phyloP scores from a whole-genome alignment of 1,139 yeast species.

The Suhomyces maxii region DNA sequence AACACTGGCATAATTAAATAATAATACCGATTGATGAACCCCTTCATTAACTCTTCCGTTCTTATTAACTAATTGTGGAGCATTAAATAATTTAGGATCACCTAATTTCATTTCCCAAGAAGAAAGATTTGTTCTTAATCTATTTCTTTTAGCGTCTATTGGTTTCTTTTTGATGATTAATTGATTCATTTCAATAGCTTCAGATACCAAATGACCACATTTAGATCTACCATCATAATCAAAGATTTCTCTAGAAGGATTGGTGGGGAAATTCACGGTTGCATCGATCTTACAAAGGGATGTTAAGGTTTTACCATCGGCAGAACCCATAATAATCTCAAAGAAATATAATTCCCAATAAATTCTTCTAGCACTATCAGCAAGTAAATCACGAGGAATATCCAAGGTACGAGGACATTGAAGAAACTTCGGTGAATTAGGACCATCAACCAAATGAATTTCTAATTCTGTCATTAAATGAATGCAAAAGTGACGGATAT shows the following conservation, averaged over 20 bases:
- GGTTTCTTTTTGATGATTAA: conserved; percentile 40
- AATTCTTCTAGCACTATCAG: conserved; percentile 42
- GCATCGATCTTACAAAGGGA: conserved; percentile 32
- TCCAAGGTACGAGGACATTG: conserved; percentile 17
- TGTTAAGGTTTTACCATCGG: conserved; percentile 50
- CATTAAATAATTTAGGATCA: conserved; percentile 41
- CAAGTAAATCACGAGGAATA: conserved; percentile 17
- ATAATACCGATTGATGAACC: conserved; percentile 46
- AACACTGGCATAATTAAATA: conserved; percentile 49
- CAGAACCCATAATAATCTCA: conserved; percentile 51
- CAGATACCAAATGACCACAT: conserved; percentile 48
- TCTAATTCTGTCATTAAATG: conserved; percentile 34
- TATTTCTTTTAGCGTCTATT: conserved; percentile 30
- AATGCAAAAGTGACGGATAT: conserved; percentile 40
- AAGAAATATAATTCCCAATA: conserved; percentile 52
- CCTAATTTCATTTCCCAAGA: conserved; percentile 49
- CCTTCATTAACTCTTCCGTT: conserved; percentile 51
- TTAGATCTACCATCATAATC: conserved; percentile 50
- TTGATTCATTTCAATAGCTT: conserved; percentile 46
- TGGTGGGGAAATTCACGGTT: conserved; percentile 35
- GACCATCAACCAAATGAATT: conserved; percentile 33
- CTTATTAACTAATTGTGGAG: conserved; percentile 41
- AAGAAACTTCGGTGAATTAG: conserved; percentile 2
- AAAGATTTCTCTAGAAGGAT: conserved; percentile 32
- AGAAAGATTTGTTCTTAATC: conserved; percentile 44